Conservation (phyloP, 2,329 filamentous ascomycete species). For the Dactylellina haptotyla region DNA sequence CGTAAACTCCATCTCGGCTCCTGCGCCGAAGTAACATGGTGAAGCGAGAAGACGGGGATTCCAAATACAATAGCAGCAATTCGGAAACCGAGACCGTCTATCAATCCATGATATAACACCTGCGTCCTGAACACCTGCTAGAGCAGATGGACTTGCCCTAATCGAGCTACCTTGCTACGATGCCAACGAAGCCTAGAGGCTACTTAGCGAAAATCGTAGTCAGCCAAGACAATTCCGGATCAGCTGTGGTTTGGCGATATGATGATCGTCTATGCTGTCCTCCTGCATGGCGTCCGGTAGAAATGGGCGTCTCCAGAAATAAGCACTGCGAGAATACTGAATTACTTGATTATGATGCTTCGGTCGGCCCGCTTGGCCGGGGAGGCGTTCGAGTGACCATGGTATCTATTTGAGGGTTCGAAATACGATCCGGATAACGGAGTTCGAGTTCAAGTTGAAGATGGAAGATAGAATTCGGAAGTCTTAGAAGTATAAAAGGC, state of each 20-base stretch:
- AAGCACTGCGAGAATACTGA: neutral
- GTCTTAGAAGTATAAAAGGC: neutral
- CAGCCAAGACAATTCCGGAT: no score
- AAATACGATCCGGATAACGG: no score
- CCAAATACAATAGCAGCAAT: conserved; percentile 56
- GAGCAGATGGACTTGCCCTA: no score
- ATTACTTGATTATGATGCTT: neutral
- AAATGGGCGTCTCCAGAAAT: neutral
- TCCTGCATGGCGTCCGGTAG: neutral
- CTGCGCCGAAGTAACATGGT: neutral
- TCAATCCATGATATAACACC: neutral
- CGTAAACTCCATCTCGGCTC: neutral
- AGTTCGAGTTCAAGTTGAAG: neutral
- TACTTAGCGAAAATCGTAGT: no score
- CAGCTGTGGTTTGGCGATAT: no score
- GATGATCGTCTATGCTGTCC: neutral
- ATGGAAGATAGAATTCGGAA: neutral
- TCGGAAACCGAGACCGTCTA: conserved; percentile 59
- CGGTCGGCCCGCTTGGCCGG: neutral
- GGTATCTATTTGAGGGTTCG: no score
- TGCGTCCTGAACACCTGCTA: no score
- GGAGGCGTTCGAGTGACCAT: neutral
- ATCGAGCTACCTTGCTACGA: no score
- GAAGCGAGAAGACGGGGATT: neutral
- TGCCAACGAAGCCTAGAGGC: no score